Evolutionary conservation across 2,329 filamentous ascomycete genomes (phyloP), one percentile per base, ranked within the genome.

Genomic region (Cercospora zeina): DNA sequence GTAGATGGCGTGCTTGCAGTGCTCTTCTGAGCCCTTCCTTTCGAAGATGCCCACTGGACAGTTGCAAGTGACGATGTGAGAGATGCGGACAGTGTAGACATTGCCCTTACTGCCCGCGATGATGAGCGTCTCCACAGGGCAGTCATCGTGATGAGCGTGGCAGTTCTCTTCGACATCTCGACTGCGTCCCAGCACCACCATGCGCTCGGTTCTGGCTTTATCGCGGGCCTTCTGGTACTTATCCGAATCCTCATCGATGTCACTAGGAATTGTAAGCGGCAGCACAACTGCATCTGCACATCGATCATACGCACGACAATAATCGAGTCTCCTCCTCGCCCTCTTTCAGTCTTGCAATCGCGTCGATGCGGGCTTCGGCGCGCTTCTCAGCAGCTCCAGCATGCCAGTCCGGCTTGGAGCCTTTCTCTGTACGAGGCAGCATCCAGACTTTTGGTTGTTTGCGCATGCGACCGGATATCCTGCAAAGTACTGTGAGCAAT

Each of bases 1-100:
- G 69, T 86, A 89, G 47, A 88, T 64, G 27, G 86, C 76, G 67
- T 89, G 87, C 70, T 88, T 88, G 79, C 86, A 89, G 24, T 67
- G 65, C 6, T 62, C 66, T 68, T 86, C 82, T 49, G 84, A 82
- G 4, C 82, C 81, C 61, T 65, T 68, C 37, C 61, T 63, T 9
- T 68, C 65, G 56, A 67, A 72, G 57, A 67, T 58, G 42, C 54
- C 59, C 30, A 67, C 65, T 6, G 68, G 67, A 30, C 69, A 69
- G 13, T 56, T 68, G 61, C 71, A 72, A 5, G 67, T 75, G 0
- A 85, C 84, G 10, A 78, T 68, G 57, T 82, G 81, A 61, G 75
- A 73, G 58, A 89, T 82, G 10, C 73, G 77, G 34, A 85, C 80
- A 0, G 77, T 81, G 73, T 89, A 88, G 16, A 88, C 74, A 67